phyloP scores from a whole-genome alignment of 2,329 filamentous ascomycete genomes.

The Paecilomyces sp. region DNA sequence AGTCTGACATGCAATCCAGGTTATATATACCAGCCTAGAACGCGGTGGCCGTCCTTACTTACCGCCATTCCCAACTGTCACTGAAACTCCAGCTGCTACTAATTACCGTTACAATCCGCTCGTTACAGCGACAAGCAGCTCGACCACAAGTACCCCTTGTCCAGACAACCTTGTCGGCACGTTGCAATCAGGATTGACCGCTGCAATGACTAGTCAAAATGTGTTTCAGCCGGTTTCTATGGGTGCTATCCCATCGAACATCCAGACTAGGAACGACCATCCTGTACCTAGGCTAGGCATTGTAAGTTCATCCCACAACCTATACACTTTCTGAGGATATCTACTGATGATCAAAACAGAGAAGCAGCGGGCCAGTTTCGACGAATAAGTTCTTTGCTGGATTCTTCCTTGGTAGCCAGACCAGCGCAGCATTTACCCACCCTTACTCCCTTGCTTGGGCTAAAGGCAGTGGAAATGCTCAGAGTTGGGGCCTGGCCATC shows the following conservation, averaged over 20 bases:
- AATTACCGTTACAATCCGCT: not conserved
- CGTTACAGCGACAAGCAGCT: not conserved
- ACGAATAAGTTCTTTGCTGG: slow-evolving; percentile 65
- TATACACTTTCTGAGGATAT: not conserved
- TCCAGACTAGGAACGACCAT: slow-evolving; percentile 33
- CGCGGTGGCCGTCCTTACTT: slow-evolving; percentile 18
- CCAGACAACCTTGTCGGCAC: not conserved
- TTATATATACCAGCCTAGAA: slow-evolving; percentile 3
- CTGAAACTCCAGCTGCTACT: not conserved
- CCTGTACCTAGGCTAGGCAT: slow-evolving; percentile 33
- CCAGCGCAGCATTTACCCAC: slow-evolving; percentile 63
- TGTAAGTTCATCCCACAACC: slow-evolving; percentile 19
- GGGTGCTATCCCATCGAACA: slow-evolving; percentile 29
- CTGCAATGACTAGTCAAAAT: slow-evolving; percentile 30
- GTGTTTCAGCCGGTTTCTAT: slow-evolving; percentile 36
- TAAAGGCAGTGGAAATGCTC: slow-evolving; percentile 53
- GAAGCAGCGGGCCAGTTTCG: slow-evolving; percentile 29
- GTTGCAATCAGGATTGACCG: not conserved
- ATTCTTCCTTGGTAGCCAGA: slow-evolving; percentile 69
- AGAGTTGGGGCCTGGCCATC: slow-evolving; percentile 71
- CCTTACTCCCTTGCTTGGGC: slow-evolving; percentile 67
- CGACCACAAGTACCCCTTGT: not conserved
- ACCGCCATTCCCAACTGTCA: slow-evolving; percentile 18
- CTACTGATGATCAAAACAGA: slow-evolving; percentile 17
- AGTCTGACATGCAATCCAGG: not conserved